Conservation (phyloP, 441 rosid species). For the Macaranga tanarius region DNA sequence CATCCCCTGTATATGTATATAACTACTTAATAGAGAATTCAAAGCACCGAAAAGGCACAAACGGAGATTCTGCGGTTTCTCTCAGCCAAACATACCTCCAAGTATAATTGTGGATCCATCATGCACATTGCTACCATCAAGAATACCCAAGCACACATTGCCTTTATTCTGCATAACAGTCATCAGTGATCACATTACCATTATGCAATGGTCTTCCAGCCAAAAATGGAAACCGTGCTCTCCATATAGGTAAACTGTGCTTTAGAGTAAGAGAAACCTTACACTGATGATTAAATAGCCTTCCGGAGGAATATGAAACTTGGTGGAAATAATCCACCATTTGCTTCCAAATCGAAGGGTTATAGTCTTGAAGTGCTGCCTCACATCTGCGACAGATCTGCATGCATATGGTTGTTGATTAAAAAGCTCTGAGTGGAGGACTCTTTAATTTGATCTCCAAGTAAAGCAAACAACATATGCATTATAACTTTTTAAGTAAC, state of each 20-base stretch:
- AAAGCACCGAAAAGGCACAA: too few relatives aligned
- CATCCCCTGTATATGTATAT: too few relatives aligned
- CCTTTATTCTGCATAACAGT: constrained; percentile 62
- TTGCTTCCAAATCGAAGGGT: constrained; percentile 80
- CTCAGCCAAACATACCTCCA: constrained; percentile 54
- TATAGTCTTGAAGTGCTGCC: constrained; percentile 64
- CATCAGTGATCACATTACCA: constrained; percentile 19
- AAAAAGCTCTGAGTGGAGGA: background rate
- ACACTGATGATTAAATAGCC: constrained; percentile 80
- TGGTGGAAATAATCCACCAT: constrained; percentile 79
- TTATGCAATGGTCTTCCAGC: constrained; percentile 8
- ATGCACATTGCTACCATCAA: constrained; percentile 77
- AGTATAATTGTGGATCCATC: constrained; percentile 81
- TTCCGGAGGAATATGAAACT: constrained; percentile 67
- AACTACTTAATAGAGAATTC: too few relatives aligned
- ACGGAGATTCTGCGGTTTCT: background rate
- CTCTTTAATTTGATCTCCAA: too few relatives aligned
- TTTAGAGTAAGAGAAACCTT: constrained; percentile 31
- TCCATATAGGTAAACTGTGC: background rate
- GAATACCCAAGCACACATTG: constrained; percentile 83
- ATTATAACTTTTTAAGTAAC: background rate
- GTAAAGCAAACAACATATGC: background rate
- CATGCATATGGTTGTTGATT: constrained; percentile 26
- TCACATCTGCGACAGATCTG: constrained; percentile 69
- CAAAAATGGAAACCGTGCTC: background rate